Percentiles rank a stretch among this genome's conserved stretches.
Conservation (phyloP, 371 early-diverging fungal genomes). For the Fennellomyces sp. region DNA sequence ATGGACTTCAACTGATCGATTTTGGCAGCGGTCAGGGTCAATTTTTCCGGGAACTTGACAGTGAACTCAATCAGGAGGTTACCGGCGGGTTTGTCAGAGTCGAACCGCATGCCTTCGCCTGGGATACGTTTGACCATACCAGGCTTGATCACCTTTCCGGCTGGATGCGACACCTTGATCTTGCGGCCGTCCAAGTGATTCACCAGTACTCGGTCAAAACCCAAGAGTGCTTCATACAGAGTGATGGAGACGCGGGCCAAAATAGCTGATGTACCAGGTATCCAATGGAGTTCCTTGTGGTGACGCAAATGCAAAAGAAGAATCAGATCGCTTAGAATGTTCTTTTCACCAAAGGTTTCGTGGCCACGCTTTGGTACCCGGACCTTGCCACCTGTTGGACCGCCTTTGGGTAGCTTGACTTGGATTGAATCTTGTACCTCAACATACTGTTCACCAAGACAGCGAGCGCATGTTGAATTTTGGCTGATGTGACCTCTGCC, state of each 20-base stretch:
- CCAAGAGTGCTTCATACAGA: conserved; percentile 90
- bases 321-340: conserved; percentile 67
- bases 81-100: conserved; percentile 85
- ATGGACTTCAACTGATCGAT: conserved; percentile 23
- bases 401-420: background rate
- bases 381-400: conserved; percentile 1
- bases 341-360: background rate
- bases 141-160: conserved; percentile 91
- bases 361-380: background rate
- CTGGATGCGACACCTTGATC: conserved; percentile 81
- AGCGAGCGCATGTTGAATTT: background rate
- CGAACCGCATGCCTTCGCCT: conserved; percentile 95
- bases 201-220: conserved; percentile 80
- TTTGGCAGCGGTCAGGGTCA: conserved; percentile 57
- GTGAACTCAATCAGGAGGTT: conserved; percentile 90
- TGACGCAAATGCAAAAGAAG: conserved; percentile 81
- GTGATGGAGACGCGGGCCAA: conserved; percentile 64
- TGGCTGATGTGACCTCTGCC: background rate
- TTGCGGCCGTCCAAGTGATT: conserved; percentile 91
- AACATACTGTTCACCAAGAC: background rate
- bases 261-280: conserved; percentile 70
- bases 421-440: background rate
- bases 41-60: conserved; percentile 87
- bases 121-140: conserved; percentile 79
- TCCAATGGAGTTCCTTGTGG: conserved; percentile 66